Evolutionary conservation across 768 basidiomycete genomes (phyloP).

Genomic region (Lactifluus volemus): DNA sequence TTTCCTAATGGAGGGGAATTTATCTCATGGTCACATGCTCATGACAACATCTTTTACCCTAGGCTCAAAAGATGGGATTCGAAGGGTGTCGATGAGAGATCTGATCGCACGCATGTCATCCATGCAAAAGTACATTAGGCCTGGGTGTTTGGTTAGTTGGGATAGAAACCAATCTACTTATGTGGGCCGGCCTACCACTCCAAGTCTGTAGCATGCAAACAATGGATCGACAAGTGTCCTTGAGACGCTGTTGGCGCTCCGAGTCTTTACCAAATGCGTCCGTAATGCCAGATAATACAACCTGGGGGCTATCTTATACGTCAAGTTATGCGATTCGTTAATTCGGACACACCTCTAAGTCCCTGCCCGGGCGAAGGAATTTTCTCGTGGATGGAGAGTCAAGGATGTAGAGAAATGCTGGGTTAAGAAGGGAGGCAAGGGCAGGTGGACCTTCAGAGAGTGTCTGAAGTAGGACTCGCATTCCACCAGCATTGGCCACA

Average conservation of each 20-base stretch:
- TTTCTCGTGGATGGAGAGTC: constrained; percentile 79
- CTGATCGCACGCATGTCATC: constrained; percentile 80
- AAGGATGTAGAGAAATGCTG: constrained; percentile 72
- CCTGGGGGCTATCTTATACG: constrained; percentile 34
- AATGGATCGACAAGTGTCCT: constrained; percentile 67
- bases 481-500: constrained; percentile 70
- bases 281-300: constrained; percentile 82
- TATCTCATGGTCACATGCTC: not conserved
- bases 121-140: constrained; percentile 91
- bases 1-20: constrained; percentile 48
- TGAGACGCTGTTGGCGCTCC: constrained; percentile 73
- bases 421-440: constrained; percentile 67
- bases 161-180: not conserved
- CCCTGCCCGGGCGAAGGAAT: constrained; percentile 71
- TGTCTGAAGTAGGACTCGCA: constrained; percentile 77
- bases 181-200: constrained; percentile 58
- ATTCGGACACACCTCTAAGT: constrained; percentile 64
- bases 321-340: not conserved
- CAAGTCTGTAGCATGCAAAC: constrained; percentile 82
- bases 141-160: constrained; percentile 28
- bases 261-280: constrained; percentile 84
- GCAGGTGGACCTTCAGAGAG: constrained; percentile 88
- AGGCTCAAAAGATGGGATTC: constrained; percentile 81
- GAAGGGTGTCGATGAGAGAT: constrained; percentile 74
- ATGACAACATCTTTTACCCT: constrained; percentile 43